phyloP scores from a whole-genome alignment of 75 land plant species.

The Chamaecyparis obtusa region DNA sequence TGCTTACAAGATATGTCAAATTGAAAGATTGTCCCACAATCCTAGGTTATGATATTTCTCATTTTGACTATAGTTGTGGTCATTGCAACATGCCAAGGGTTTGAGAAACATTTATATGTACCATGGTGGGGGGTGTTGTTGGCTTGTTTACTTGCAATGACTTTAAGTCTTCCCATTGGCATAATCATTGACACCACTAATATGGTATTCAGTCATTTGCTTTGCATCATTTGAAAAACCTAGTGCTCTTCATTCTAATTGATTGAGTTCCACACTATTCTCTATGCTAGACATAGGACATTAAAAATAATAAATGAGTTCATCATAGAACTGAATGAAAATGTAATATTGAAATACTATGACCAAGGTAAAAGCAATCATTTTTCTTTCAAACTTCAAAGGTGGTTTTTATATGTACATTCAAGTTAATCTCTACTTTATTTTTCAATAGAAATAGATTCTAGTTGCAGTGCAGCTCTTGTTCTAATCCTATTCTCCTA shows the following conservation, averaged over 20 bases:
- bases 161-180: constrained; percentile 47
- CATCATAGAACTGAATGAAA: too few relatives aligned
- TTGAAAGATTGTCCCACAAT: too few relatives aligned
- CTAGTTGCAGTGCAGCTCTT: too few relatives aligned
- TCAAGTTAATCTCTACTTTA: too few relatives aligned
- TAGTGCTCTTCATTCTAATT: too few relatives aligned
- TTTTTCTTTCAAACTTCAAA: not conserved
- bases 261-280: not conserved
- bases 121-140: constrained; percentile 54
- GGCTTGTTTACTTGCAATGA: constrained; percentile 25
- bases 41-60: too few relatives aligned
- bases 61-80: too few relatives aligned
- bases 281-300: constrained; percentile 26
- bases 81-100: constrained; percentile 29
- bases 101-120: constrained; percentile 39
- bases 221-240: not conserved
- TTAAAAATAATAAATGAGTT: constrained; percentile 38
- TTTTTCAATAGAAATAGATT: too few relatives aligned
- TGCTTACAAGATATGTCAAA: too few relatives aligned
- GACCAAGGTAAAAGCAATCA: constrained; percentile 35
- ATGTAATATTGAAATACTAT: too few relatives aligned
- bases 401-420: too few relatives aligned
- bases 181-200: constrained; percentile 49
- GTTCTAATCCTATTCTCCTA: too few relatives aligned
- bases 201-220: constrained; percentile 13